Base-by-base conservation (phyloP, 164 flowering plant species). In the Magnolia changhungtana region DNA sequence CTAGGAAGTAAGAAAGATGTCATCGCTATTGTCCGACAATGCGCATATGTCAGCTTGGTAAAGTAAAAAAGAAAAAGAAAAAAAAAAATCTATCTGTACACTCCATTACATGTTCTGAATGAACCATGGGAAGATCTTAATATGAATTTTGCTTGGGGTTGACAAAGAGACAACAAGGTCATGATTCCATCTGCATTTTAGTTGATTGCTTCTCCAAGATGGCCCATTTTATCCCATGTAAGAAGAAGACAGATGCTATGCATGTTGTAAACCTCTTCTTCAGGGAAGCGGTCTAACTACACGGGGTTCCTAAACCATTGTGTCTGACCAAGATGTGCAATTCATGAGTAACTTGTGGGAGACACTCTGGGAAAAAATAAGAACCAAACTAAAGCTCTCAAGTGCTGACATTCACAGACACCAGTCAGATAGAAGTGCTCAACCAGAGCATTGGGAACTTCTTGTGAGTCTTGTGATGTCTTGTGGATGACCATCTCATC, bases 131-230 rank as follows among this genome's bases (percentile, higher is more conserved):
- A 16, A 16, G 18, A 63, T 63, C 18, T 63, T 63, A 20, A 20
- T 3, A 63, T 63, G 66, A 20, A 63, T 63, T 63, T 63, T 63
- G 21, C 21, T 63, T 10, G 7, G 18, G 66, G 66, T 63, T 63
- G 18, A 63, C 66, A 16, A 63, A 16, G 18, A 20, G 21, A 16
- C 18, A 16, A 16, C 4, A 6, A 4, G 21, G 66, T 16, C 8
- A 63, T 63, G 66, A 20, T 8, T 63, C 21, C n/a, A 20, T 63
- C 18, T 63, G 18, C 21, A 20, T 63, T 8, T 5, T 63, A 16
- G 66, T 63, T 63, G 66, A 63, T 20, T 16, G 66, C 66, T 63
- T 63, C 66, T 63, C 66, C 66, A 63, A 63, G 66, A 63, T 63
- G 66, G 7, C 66, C 66, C 66, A 63, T 37, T 37, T 37, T 37